Conservation (phyloP, 495 filamentous ascomycete species). For the Penicillium alfredii region DNA sequence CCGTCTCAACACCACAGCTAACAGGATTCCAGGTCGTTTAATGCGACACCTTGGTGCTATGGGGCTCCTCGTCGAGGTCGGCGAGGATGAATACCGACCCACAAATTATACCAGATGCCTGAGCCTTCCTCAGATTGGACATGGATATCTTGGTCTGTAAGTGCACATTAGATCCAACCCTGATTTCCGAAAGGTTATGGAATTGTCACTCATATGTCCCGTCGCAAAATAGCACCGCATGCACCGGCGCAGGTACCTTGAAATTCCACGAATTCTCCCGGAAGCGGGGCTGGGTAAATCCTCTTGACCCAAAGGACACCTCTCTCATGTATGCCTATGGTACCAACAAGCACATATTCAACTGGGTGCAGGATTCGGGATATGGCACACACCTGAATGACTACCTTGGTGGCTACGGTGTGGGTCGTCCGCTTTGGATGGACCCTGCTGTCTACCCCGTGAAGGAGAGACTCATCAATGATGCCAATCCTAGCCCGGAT, state of each 20-base stretch:
- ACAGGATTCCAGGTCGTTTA: neutral
- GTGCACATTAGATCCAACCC: too few relatives aligned
- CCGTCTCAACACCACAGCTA: neutral
- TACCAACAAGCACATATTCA: constrained; percentile 6
- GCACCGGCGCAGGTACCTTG: constrained; percentile 2
- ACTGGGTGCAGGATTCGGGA: constrained; percentile 1
- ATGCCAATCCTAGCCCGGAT: constrained; percentile 1
- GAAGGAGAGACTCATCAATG: constrained; percentile 7
- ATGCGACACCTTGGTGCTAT: constrained; percentile 34
- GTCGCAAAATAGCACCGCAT: constrained; percentile 3
- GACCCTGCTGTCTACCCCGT: constrained; percentile 10
- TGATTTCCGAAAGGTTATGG: neutral
- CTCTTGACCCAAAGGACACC: constrained; percentile 2
- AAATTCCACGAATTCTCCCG: constrained; percentile 7
- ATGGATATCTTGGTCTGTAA: constrained; percentile 2
- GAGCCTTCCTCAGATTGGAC: constrained; percentile 17
- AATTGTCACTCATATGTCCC: constrained; percentile 1
- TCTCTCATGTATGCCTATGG: constrained; percentile 8
- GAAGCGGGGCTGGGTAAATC: constrained; percentile 8
- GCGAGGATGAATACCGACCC: constrained; percentile 26
- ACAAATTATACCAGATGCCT: constrained; percentile 33
- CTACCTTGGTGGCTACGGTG: constrained; percentile 1
- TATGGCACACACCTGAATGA: constrained; percentile 9
- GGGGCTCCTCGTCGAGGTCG: constrained; percentile 31
- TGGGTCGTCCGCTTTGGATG: constrained; percentile 4